Conservation (phyloP, 202 grass and related monocot species). For the Carex arenaria region DNA sequence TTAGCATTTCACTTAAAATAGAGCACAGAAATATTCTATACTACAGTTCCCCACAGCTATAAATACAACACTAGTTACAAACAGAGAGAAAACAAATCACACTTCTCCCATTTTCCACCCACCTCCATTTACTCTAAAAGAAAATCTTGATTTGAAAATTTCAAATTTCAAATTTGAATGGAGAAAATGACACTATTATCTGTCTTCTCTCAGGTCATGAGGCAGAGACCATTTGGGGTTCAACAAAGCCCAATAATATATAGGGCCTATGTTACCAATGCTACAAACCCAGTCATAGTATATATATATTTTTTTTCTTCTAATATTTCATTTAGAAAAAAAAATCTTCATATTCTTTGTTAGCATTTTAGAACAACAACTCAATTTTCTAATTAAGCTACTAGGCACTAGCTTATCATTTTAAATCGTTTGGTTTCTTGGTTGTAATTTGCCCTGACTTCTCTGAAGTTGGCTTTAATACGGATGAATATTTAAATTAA, state of each 20-base stretch:
- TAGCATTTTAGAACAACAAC: neutral
- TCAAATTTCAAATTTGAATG: neutral
- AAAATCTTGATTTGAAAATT: neutral
- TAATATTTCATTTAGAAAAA: neutral
- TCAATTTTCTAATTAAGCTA: neutral
- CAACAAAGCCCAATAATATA: neutral
- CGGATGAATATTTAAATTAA: neutral
- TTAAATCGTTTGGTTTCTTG: neutral
- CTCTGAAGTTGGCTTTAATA: neutral
- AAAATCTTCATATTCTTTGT: neutral
- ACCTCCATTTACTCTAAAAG: neutral
- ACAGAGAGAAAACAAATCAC: neutral
- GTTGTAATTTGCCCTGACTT: neutral
- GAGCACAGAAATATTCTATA: neutral
- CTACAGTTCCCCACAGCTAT: neutral
- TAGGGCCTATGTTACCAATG: neutral
- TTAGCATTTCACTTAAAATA: neutral
- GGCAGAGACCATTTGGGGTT: neutral
- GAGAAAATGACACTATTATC: neutral
- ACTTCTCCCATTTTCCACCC: neutral
- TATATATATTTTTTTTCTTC: neutral
- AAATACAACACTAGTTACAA: neutral
- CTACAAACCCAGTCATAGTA: neutral
- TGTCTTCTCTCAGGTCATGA: neutral
- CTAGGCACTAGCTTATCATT: neutral